Evolutionary conservation across 495 filamentous ascomycete species (phyloP).

Genomic region (Ascobolus immersus): DNA sequence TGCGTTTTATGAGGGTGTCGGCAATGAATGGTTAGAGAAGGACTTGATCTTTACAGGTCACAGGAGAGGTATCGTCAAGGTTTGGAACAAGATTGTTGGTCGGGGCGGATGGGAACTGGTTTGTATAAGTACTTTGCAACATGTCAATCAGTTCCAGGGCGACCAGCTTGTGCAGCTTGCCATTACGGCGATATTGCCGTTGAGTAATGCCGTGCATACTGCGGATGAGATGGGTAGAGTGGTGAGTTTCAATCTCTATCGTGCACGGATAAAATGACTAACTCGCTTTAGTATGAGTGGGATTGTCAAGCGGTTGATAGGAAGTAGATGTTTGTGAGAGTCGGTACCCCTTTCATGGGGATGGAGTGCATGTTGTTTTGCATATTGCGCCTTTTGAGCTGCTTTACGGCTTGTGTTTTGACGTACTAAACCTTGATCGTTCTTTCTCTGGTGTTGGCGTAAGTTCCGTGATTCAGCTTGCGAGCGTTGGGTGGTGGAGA

Average conservation of each 20-base stretch:
- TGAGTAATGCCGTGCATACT: slow-evolving; percentile 65
- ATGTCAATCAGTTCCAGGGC: slow-evolving; percentile 49
- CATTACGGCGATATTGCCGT: slow-evolving; percentile 67
- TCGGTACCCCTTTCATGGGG: no score
- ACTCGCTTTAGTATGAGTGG: slow-evolving; percentile 14
- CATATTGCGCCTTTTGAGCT: no score
- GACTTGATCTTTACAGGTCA: slow-evolving; percentile 78
- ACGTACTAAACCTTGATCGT: no score
- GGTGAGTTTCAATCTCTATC: slow-evolving; percentile 20
- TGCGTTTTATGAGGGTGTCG: slow-evolving; percentile 77
- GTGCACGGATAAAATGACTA: slow-evolving; percentile 1
- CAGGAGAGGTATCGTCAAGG: slow-evolving; percentile 56
- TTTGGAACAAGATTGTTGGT: slow-evolving; percentile 10
- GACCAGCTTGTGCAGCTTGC: slow-evolving; percentile 49
- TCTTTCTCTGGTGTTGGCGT: no score
- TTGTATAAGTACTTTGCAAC: slow-evolving; percentile 36
- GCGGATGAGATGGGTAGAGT: slow-evolving; percentile 78
- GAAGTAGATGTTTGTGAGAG: no score
- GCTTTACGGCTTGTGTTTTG: no score
- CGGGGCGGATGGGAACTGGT: background rate
- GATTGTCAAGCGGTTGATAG: slow-evolving; percentile 15
- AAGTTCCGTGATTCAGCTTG: no score
- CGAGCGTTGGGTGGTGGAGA: no score
- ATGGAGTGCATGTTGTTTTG: no score
- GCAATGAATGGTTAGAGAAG: slow-evolving; percentile 79